phyloP scores from a whole-genome alignment of 257 asterid genomes.

The Salvia splendens region DNA sequence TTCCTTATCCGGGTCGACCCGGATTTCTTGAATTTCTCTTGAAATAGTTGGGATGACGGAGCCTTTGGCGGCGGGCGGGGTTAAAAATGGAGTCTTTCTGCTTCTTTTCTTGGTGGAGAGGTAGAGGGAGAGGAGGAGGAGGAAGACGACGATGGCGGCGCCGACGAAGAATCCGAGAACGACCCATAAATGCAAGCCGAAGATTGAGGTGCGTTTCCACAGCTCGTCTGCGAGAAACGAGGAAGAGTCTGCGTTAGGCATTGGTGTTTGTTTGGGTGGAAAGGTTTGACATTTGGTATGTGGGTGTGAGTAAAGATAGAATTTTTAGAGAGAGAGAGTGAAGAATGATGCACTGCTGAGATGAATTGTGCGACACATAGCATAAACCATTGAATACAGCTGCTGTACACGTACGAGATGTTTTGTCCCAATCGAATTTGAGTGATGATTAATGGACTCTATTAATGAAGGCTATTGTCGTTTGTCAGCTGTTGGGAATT shows the following conservation, averaged over 20 bases:
- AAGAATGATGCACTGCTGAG: constrained; percentile 44
- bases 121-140: constrained; percentile 68
- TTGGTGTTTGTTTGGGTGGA: constrained; percentile 20
- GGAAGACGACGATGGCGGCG: constrained; percentile 65
- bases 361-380: constrained; percentile 37
- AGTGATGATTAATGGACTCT: not conserved
- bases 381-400: not conserved
- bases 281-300: not conserved
- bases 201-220: constrained; percentile 62
- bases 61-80: constrained; percentile 33
- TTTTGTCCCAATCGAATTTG: not conserved
- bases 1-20: constrained; percentile 45
- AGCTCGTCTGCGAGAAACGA: constrained; percentile 51
- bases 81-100: constrained; percentile 37
- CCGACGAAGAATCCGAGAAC: constrained; percentile 75
- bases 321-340: not conserved
- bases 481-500: too few relatives aligned
- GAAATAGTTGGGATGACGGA: constrained; percentile 63
- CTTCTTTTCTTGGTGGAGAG: constrained; percentile 53
- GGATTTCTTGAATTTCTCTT: constrained; percentile 75
- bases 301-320: not conserved
- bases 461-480: too few relatives aligned
- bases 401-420: not conserved
- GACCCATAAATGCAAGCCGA: constrained; percentile 78
- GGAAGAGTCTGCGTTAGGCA: constrained; percentile 46